These are phyloP conservation scores for Trypanosoma rangeli DNA, from an alignment of 208 protist species.

Conservation along the genomic window DNA sequence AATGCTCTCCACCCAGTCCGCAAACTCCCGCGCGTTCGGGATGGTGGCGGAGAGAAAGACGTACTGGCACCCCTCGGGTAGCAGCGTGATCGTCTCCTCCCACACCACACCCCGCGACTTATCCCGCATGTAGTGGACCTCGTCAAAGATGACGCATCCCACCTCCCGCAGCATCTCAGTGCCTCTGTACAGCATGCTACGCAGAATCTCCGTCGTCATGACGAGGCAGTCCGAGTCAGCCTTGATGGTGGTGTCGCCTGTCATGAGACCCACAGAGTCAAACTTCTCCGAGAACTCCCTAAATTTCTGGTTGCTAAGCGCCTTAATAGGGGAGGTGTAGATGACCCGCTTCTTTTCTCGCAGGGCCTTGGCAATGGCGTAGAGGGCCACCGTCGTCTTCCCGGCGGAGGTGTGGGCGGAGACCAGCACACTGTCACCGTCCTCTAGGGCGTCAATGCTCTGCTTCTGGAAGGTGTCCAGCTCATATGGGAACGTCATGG, in stretches of 20 bases:
- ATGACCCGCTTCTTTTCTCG: slow-evolving; percentile 98
- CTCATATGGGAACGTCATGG: slow-evolving; percentile 94
- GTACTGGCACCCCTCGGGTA: slow-evolving; percentile 97
- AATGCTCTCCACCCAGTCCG: slow-evolving; percentile 98
- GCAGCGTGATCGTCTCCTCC: slow-evolving; percentile 99
- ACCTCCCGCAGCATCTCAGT: slow-evolving; percentile 99
- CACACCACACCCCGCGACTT: slow-evolving; percentile 99
- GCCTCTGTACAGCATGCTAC: slow-evolving; percentile 98
- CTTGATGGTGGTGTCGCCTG: slow-evolving; percentile 99
- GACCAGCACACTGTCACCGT: slow-evolving; percentile 98
- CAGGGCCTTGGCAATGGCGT: slow-evolving; percentile 98
- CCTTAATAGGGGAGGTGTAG: slow-evolving; percentile 99
- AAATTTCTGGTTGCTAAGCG: slow-evolving; percentile 99
- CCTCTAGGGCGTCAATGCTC: slow-evolving; percentile 94
- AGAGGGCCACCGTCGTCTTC: slow-evolving; percentile 99
- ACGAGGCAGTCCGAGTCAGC: slow-evolving; percentile 97
- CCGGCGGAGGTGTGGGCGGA: slow-evolving; percentile 99
- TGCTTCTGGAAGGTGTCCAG: slow-evolving; percentile 96
- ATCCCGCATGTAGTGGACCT: slow-evolving; percentile 99
- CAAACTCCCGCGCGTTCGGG: slow-evolving; percentile 99
- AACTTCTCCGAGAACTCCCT: slow-evolving; percentile 98
- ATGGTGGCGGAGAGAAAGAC: slow-evolving; percentile 99
- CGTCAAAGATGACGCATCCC: slow-evolving; percentile 99
- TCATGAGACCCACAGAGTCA: slow-evolving; percentile 99
- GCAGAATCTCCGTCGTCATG: slow-evolving; percentile 99